Percentiles rank a stretch among this genome's conserved stretches.
These are phyloP conservation scores for Acer yangbiense DNA, from an alignment of 345 rosid species.

Conservation along the genomic window DNA sequence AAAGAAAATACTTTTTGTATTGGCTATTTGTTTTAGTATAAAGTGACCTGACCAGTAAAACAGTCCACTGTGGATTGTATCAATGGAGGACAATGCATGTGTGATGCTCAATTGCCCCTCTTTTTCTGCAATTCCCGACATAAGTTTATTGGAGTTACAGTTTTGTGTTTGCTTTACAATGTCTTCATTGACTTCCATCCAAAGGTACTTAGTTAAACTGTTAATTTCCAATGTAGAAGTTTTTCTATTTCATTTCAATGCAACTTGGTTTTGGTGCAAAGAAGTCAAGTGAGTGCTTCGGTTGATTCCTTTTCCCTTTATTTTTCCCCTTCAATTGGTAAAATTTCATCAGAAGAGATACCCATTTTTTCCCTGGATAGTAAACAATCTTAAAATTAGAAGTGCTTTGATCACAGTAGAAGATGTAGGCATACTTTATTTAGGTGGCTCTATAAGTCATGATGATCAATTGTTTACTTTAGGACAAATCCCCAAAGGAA, in stretches of 20 bases:
- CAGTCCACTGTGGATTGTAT: neutral
- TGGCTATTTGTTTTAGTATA: neutral
- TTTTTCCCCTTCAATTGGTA: neutral
- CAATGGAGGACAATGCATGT: neutral
- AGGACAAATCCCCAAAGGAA: neutral
- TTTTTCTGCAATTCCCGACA: neutral
- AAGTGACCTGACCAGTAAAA: neutral
- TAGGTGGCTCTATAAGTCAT: neutral
- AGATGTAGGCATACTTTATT: neutral
- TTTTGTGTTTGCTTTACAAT: neutral
- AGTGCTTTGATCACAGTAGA: neutral
- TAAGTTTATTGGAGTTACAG: neutral
- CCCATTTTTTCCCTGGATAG: neutral
- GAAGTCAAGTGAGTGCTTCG: neutral
- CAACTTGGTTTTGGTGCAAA: neutral
- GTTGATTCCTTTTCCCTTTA: neutral
- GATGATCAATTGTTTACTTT: neutral
- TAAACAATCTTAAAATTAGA: neutral
- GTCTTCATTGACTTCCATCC: neutral
- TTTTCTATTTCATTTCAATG: neutral
- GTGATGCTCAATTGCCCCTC: neutral
- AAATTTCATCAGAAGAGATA: neutral
- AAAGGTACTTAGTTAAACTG: neutral
- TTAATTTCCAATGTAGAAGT: too few relatives aligned
- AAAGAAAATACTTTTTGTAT: neutral